These are phyloP conservation scores for Steccherinum ochraceum DNA, from an alignment of 768 basidiomycete species.

Conservation along the genomic window DNA sequence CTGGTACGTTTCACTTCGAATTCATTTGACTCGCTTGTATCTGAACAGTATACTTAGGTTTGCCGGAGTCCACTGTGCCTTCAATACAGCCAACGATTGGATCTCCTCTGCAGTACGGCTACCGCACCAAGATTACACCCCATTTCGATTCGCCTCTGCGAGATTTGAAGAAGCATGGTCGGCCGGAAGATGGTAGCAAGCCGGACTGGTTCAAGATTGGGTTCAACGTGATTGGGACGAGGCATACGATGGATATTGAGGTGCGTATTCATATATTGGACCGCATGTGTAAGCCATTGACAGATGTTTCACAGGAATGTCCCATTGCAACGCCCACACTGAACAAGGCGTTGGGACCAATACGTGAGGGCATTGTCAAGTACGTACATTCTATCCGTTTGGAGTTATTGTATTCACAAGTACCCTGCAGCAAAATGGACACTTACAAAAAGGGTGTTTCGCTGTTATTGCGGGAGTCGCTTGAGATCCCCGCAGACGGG, in stretches of 20 bases:
- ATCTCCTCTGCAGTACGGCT: conserved; percentile 87
- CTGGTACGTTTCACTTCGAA: conserved; percentile 30
- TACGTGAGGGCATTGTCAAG: conserved; percentile 66
- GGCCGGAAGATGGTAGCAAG: conserved; percentile 19
- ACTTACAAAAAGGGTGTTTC: conserved; percentile 86
- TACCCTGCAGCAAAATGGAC: conserved; percentile 57
- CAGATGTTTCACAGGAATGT: conserved; percentile 58
- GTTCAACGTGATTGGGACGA: conserved; percentile 75
- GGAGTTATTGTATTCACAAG: no score
- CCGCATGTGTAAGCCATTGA: background rate
- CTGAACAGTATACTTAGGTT: conserved; percentile 29
- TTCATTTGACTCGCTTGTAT: background rate
- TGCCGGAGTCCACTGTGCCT: conserved; percentile 55
- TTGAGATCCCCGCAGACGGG: conserved; percentile 31
- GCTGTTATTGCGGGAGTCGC: conserved; percentile 83
- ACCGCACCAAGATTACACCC: conserved; percentile 96
- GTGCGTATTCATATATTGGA: conserved; percentile 36
- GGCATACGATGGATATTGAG: conserved; percentile 86
- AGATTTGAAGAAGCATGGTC: conserved; percentile 30
- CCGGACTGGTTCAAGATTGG: conserved; percentile 82
- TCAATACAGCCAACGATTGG: conserved; percentile 64
- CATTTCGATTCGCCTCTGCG: conserved; percentile 74
- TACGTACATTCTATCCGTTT: conserved; percentile 25
- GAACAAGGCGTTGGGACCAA: conserved; percentile 55
- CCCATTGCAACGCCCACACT: conserved; percentile 83